Conservation (phyloP, 2,329 filamentous ascomycete species). For the Talaromyces sp. region DNA sequence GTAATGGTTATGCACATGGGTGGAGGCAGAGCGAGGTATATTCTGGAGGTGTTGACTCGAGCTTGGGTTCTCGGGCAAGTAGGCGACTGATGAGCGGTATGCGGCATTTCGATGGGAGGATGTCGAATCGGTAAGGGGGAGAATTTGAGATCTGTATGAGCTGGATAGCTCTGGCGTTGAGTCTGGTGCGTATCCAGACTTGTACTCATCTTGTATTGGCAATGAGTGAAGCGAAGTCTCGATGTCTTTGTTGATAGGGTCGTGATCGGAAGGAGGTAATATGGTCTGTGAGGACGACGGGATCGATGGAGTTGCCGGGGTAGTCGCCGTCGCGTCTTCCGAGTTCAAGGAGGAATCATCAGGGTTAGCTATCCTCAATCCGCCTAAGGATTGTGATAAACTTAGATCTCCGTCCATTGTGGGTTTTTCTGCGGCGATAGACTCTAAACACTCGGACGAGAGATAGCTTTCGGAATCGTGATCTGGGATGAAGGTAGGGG, state of each 20-base stretch:
- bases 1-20: conserved; percentile 45
- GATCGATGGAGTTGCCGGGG: conserved; percentile 3
- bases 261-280: conserved; percentile 20
- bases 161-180: conserved; percentile 8
- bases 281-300: conserved; percentile 19
- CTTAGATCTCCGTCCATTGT: conserved; percentile 89
- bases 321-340: conserved; percentile 27
- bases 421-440: conserved; percentile 22
- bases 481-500: background rate
- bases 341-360: conserved; percentile 62
- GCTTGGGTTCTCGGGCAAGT: conserved; percentile 19
- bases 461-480: background rate
- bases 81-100: conserved; percentile 44
- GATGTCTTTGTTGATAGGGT: conserved; percentile 17
- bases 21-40: conserved; percentile 46
- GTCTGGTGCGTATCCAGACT: conserved; percentile 21
- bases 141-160: conserved; percentile 13
- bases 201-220: conserved; percentile 11
- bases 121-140: background rate
- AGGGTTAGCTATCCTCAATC: conserved; percentile 93
- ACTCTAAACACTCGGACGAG: background rate
- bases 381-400: conserved; percentile 86
- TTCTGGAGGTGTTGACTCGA: conserved; percentile 39
- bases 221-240: conserved; percentile 12
- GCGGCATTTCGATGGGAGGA: conserved; percentile 28